Conservation (phyloP, 805 yeast species). For the Kodamaea leandrae region DNA sequence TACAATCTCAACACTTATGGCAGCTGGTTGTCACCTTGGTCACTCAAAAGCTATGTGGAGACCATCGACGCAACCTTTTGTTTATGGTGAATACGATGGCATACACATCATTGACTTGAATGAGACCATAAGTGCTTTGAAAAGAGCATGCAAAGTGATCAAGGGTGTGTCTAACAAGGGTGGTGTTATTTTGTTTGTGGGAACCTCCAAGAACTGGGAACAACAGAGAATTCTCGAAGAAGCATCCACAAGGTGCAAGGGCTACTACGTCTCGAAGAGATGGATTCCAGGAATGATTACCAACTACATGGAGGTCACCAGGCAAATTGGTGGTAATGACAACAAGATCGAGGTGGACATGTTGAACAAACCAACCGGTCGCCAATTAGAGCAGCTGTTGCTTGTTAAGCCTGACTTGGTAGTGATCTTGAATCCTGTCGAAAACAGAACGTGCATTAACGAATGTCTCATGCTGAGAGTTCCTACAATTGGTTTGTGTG, state of each 20-base stretch:
- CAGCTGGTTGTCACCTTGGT: slow-evolving; percentile 94
- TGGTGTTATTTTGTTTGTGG: slow-evolving; percentile 81
- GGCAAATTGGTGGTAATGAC: slow-evolving; percentile 40
- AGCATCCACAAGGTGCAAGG: slow-evolving; percentile 76
- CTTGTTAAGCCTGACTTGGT: slow-evolving; percentile 86
- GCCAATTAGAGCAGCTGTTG: slow-evolving; percentile 49
- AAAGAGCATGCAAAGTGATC: slow-evolving; percentile 80
- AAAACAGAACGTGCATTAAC: slow-evolving; percentile 71
- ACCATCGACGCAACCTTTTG: slow-evolving; percentile 78
- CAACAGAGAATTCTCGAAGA: slow-evolving; percentile 70
- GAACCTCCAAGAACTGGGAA: slow-evolving; percentile 66
- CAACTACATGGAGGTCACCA: slow-evolving; percentile 69
- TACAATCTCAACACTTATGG: slow-evolving; percentile 68
- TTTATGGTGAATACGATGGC: slow-evolving; percentile 88
- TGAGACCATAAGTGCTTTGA: slow-evolving; percentile 70
- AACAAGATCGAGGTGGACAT: slow-evolving; percentile 62
- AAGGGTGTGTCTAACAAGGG: slow-evolving; percentile 81
- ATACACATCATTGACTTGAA: slow-evolving; percentile 88
- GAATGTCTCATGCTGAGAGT: slow-evolving; percentile 82
- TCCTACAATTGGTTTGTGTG: slow-evolving; percentile 92
- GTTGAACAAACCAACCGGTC: slow-evolving; percentile 63
- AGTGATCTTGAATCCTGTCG: slow-evolving; percentile 82
- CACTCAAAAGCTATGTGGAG: slow-evolving; percentile 80
- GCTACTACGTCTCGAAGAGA: slow-evolving; percentile 75
- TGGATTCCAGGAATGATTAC: slow-evolving; percentile 97